Evolutionary conservation across 2,329 filamentous ascomycete genomes (phyloP).

Genomic region (Ilyonectria sp.): DNA sequence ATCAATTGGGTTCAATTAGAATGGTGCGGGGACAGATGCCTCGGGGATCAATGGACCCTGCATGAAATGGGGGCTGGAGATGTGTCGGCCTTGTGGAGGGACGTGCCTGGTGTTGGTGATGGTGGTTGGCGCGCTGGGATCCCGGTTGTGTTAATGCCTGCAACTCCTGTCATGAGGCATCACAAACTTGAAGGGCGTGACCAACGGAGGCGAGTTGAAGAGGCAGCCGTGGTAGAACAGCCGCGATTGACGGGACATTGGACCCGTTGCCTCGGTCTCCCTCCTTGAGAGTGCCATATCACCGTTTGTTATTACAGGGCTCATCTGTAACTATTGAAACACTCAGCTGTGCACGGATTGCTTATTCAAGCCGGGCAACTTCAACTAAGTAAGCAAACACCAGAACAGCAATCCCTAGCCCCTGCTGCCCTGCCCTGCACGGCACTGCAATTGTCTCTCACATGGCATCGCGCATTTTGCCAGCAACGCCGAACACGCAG

Average conservation of each 20-base stretch:
- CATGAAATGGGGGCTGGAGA: conserved; percentile 29
- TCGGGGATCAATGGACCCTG: conserved; percentile 37
- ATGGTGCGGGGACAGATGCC: conserved; percentile 15
- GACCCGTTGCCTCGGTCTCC: neutral
- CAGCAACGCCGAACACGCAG: conserved; percentile 7
- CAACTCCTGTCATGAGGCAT: conserved; percentile 25
- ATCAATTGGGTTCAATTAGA: conserved; percentile 41
- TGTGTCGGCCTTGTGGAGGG: conserved; percentile 17
- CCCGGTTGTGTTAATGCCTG: conserved; percentile 10
- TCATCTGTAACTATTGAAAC: neutral
- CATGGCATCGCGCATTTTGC: conserved; percentile 11
- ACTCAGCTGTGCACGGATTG: conserved; percentile 10
- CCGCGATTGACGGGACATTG: conserved; percentile 12
- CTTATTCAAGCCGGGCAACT: conserved; percentile 17
- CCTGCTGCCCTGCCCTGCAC: neutral
- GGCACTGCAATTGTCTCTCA: conserved; percentile 15
- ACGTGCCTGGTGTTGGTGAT: conserved; percentile 10
- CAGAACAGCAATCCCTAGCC: conserved; percentile 6
- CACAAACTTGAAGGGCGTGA: neutral
- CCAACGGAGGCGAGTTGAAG: neutral
- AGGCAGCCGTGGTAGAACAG: neutral
- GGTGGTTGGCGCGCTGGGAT: conserved; percentile 11
- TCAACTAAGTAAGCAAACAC: conserved; percentile 4
- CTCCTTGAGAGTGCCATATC: neutral
- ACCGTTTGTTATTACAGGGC: neutral